phyloP scores from a whole-genome alignment of 768 basidiomycete species.

The Boletus bicolor region DNA sequence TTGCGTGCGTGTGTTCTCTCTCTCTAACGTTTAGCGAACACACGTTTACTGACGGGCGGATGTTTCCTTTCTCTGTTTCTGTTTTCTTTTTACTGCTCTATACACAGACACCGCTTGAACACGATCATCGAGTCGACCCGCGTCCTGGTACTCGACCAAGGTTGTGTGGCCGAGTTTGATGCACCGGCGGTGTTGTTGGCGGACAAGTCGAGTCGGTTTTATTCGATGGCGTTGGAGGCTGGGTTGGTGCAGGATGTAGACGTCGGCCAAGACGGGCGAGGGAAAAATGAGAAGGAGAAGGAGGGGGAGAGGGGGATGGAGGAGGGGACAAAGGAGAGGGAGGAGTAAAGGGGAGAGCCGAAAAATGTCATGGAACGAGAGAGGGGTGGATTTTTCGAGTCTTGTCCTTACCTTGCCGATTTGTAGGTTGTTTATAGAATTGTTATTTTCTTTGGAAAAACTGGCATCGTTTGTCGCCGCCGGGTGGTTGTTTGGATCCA shows the following conservation, averaged over 20 bases:
- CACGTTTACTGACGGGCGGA: neutral
- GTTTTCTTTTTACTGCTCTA: neutral
- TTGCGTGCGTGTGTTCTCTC: constrained; percentile 55
- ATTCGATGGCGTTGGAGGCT: constrained; percentile 63
- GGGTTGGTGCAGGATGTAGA: constrained; percentile 36
- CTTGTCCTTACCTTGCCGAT: too few species aligned
- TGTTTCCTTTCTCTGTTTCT: too few species aligned
- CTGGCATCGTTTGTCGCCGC: too few species aligned
- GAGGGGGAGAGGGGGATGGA: neutral
- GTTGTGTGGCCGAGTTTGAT: constrained; percentile 83
- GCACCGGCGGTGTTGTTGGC: constrained; percentile 60
- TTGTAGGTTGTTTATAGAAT: too few species aligned
- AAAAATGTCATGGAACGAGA: too few species aligned
- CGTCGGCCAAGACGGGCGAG: neutral
- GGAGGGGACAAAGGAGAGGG: neutral
- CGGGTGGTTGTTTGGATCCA: too few species aligned
- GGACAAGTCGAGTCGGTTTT: constrained; percentile 56
- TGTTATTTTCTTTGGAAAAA: too few species aligned
- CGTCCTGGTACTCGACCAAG: constrained; percentile 78
- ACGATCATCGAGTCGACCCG: constrained; percentile 81
- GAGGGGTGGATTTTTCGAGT: too few species aligned
- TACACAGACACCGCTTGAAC: constrained; percentile 67
- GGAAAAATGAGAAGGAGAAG: neutral
- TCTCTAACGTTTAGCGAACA: neutral
- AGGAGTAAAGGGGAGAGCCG: neutral